Evolutionary conservation across 352 stramenopile species (phyloP).

Genomic region (Globisporangium megalacanthum): DNA sequence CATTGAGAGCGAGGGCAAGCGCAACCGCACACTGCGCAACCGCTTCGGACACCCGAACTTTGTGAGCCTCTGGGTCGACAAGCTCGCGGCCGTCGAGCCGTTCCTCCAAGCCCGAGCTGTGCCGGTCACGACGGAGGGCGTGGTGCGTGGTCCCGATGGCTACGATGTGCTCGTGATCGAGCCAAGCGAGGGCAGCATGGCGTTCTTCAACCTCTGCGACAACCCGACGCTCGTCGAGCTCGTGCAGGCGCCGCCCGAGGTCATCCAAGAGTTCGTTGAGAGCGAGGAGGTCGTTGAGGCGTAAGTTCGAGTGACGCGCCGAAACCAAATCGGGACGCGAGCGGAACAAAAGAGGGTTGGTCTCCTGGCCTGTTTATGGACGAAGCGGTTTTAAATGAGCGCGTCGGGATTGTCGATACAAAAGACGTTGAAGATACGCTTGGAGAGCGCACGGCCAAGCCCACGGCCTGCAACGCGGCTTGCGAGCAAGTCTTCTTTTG

Average conservation of each 20-base stretch:
- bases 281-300: conserved; percentile 6
- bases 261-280: conserved; percentile 75
- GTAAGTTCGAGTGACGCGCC: background rate
- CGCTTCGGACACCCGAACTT: conserved; percentile 78
- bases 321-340: background rate
- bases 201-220: conserved; percentile 84
- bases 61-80: conserved; percentile 80
- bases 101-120: conserved; percentile 68
- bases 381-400: conserved; percentile 15
- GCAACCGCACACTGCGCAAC: conserved; percentile 57
- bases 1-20: conserved; percentile 58
- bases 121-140: conserved; percentile 43
- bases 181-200: conserved; percentile 50
- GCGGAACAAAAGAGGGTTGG: background rate
- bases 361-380: too few species aligned
- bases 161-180: conserved; percentile 65
- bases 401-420: conserved; percentile 28
- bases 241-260: conserved; percentile 66
- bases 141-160: conserved; percentile 55
- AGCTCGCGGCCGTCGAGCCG: conserved; percentile 52
- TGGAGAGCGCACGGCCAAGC: conserved; percentile 43
- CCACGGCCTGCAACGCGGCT: conserved; percentile 41
- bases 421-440: conserved; percentile 54
- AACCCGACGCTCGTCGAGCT: conserved; percentile 77
- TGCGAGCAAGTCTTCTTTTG: conserved; percentile 54